phyloP scores from a whole-genome alignment of 2,329 filamentous ascomycete species.

The Ophiostoma sp. region DNA sequence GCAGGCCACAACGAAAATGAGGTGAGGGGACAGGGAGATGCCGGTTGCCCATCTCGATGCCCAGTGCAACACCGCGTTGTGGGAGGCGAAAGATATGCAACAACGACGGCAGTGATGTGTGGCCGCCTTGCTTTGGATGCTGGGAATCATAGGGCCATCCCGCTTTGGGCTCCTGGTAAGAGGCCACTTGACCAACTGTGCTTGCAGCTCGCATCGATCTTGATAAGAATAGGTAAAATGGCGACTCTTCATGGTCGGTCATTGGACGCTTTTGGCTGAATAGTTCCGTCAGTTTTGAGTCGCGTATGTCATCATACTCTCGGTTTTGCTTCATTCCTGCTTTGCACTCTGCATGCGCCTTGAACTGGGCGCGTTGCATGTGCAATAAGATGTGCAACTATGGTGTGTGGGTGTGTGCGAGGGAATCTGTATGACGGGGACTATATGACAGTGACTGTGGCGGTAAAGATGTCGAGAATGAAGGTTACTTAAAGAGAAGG shows the following conservation, averaged over 20 bases:
- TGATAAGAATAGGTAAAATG: neutral
- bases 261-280: constrained; percentile 4
- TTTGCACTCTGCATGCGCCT: neutral
- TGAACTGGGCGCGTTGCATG: neutral
- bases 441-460: neutral
- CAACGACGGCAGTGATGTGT: neutral
- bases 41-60: constrained; percentile 9
- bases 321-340: neutral
- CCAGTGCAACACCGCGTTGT: neutral
- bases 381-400: constrained; percentile 7
- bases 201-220: neutral
- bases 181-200: neutral
- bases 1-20: neutral
- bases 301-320: constrained; percentile 1
- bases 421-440: neutral
- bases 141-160: neutral
- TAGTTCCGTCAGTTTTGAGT: neutral
- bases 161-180: neutral
- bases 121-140: constrained; percentile 3
- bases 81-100: neutral
- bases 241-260: no score
- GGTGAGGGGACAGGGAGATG: neutral
- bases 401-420: neutral
- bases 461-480: neutral
- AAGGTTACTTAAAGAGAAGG: neutral